Evolutionary conservation across 2,329 filamentous ascomycete genomes (phyloP).

Genomic region (Monosporascus sp.): DNA sequence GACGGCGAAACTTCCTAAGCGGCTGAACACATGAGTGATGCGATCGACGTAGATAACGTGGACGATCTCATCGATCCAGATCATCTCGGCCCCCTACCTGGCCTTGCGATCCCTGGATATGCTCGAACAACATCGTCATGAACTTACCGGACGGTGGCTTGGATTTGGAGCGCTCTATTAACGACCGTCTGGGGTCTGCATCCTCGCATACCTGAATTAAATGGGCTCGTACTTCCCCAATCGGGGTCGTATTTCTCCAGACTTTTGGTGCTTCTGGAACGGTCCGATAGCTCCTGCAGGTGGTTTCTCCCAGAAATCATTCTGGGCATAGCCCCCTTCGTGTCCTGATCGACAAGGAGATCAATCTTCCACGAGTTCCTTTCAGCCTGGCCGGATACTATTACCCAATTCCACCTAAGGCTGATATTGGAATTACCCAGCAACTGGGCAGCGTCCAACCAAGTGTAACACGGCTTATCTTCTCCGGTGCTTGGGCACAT

Average conservation of each 20-base stretch:
- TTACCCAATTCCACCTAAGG: background rate
- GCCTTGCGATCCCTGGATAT: background rate
- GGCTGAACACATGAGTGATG: slow-evolving; percentile 30
- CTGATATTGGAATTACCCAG: background rate
- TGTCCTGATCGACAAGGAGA: background rate
- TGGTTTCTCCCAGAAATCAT: no score
- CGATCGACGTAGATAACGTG: slow-evolving; percentile 10
- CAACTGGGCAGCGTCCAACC: background rate
- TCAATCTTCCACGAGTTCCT: background rate
- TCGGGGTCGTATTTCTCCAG: no score
- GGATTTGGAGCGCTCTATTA: background rate
- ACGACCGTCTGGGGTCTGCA: background rate
- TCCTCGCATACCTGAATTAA: no score
- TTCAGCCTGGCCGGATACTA: background rate
- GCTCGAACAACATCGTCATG: background rate
- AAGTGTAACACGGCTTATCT: background rate
- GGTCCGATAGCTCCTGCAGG: no score
- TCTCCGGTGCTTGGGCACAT: background rate
- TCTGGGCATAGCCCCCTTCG: background rate
- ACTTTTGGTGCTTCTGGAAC: no score
- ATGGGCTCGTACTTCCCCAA: no score
- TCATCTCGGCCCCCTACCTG: background rate
- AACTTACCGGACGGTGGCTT: background rate
- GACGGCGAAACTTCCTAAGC: slow-evolving; percentile 58
- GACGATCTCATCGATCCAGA: slow-evolving; percentile 10